Percentiles rank a stretch among this genome's conserved stretches.
phyloP scores from a whole-genome alignment of 495 filamentous ascomycete genomes.

The Cercophora sp. region DNA sequence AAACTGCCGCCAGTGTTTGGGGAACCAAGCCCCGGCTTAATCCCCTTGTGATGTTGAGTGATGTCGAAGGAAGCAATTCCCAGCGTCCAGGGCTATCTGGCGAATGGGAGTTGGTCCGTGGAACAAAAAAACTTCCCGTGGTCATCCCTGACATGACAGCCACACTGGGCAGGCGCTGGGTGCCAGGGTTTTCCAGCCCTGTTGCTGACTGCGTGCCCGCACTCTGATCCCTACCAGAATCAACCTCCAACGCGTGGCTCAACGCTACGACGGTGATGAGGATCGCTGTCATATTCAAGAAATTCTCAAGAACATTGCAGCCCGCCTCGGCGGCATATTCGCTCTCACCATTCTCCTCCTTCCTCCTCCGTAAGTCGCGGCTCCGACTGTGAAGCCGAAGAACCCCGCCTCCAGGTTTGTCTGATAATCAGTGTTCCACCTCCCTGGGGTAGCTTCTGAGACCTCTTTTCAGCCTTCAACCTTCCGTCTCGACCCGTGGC shows the following conservation, averaged over 20 bases:
- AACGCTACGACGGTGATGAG: constrained; percentile 1
- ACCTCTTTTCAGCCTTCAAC: constrained; percentile 3
- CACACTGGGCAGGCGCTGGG: background rate
- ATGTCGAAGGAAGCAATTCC: constrained; percentile 4
- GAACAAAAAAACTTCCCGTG: constrained; percentile 9
- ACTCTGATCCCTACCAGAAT: background rate
- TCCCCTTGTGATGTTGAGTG: background rate
- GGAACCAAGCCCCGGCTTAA: constrained; percentile 1
- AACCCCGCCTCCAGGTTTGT: background rate
- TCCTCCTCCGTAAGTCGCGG: too few relatives aligned
- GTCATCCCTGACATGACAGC: background rate
- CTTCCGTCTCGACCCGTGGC: background rate
- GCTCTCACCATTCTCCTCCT: too few relatives aligned
- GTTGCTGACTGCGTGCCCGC: background rate
- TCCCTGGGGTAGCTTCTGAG: background rate
- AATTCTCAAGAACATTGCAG: too few relatives aligned
- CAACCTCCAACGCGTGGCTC: background rate
- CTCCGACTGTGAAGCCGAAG: too few relatives aligned
- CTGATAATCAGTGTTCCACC: background rate
- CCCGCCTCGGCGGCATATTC: too few relatives aligned
- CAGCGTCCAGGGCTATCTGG: background rate
- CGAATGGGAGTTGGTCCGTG: constrained; percentile 8
- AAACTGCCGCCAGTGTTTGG: too few relatives aligned
- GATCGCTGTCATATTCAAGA: constrained; percentile 7
- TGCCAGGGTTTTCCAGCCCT: constrained; percentile 3